Base-by-base conservation (phyloP, 2,329 filamentous ascomycete species). In the Mollisia scopiformis region DNA sequence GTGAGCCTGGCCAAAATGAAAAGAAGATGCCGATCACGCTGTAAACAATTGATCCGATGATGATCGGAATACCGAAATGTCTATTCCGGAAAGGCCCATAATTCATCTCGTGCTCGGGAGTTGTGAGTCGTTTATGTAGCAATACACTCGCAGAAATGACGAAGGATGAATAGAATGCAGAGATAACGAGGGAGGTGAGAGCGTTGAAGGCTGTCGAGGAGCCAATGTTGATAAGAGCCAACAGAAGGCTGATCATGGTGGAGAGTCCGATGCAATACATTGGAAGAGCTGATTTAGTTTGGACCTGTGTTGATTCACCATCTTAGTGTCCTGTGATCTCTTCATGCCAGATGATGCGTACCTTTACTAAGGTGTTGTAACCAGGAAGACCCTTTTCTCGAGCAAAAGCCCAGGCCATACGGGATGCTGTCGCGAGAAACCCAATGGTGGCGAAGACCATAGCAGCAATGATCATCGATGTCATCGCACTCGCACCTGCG, bases 191-290 rank as follows among this genome's bases (percentile, higher is more conserved):
- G 2, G 80, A 83, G 13, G 79, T 77, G 60, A 84, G 78, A 56
- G 79, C 80, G 66, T 83, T 82, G 69, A 84, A 82, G 10, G 81
- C 82, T 2, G 77, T 76, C 2, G 75, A 70, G 6, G 78, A 82
- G 31, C 79, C 81, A 62, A 83, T 79, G 70, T 80, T 82, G 73
- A 83, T 83, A 16, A 69, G 59, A 21, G 65, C 66, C 7, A 69
- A 47, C 10, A 69, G 55, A 30, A 62, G 61, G 14, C 62, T 66
- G 27, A 68, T 62, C 13, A 57, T 14, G 43, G 62, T 65, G 3
- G 68, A 60, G 10, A 68, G 11, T 11, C 60, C 50, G 14, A 69
- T 55, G 3, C 79, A 69, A 61, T 76, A 76, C 33, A 79, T 66
- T 0, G 80, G 80, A 31, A 81, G 75, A 58, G 77, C 73, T 55